Evolutionary conservation across 306 rosid species (phyloP), one percentile per base, ranked within the genome.

Genomic region (Rosa chinensis): DNA sequence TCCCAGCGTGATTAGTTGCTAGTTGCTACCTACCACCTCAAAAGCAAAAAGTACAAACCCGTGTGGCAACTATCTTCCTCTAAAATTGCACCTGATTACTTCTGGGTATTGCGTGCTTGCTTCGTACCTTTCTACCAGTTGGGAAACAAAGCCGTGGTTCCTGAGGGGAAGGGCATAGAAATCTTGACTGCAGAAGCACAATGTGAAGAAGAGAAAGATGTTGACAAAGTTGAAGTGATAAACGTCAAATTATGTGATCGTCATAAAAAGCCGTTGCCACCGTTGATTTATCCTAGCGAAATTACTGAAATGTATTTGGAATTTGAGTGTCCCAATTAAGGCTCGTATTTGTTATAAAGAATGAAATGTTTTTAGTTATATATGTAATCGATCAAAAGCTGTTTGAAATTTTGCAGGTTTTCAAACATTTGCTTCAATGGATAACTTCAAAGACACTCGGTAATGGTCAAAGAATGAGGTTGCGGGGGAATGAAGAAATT

Each of bases 31-130:
- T 9, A 4, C 18, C 23, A 20, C 16, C 23, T 68, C 13, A 12
- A 68, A 40, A 42, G 16, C 72, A 9, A 5, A 18, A 40, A 4
- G 35, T 0, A 17, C 49, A 42, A 40, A 5, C 3, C 43, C 8
- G 8, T 67, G 28, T 43, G 5, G n/a, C 9, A 3, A 0, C 50
- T 4, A 1, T 0, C 7, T 10, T 0, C 4, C 28, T 18, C 0
- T 5, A 20, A 10, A 1, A 39, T 66, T 14, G 48, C 21, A 37
- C 13, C 28, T 17, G 71, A 20, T 66, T 5, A 10, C 17, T 17
- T 39, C 71, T 66, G 20, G 42, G 20, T 43, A 14, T 20, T 66
- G 10, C 48, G 48, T 17, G 21, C 23, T 7, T 37, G 56, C 18
- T 50, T 50, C 18, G 56, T 50, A 50, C 56, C n/a, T 50, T 16